These are phyloP conservation scores for Sporothrix dimorphospora DNA, from an alignment of 2,329 filamentous ascomycete genomes.

Conservation along the genomic window DNA sequence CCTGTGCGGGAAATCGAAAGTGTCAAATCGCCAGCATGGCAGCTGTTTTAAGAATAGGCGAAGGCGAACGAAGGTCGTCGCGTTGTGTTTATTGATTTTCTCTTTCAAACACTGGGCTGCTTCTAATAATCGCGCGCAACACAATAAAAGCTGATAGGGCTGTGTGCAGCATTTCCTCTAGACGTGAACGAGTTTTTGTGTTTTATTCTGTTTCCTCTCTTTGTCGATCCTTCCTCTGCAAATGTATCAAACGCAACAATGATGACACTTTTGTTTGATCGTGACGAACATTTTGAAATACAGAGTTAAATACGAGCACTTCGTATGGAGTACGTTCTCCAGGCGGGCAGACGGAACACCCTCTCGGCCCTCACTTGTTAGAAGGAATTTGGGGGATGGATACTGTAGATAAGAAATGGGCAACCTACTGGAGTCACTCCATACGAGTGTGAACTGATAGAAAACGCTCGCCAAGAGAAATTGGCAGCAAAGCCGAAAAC, in stretches of 20 bases:
- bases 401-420: background rate
- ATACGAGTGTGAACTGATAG: background rate
- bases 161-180: background rate
- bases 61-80: background rate
- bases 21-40: background rate
- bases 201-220: background rate
- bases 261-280: background rate
- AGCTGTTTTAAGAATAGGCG: background rate
- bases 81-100: no score
- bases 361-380: background rate
- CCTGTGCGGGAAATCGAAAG: background rate
- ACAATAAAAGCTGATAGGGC: background rate
- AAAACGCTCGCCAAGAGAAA: background rate
- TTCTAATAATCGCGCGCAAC: background rate
- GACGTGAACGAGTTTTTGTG: background rate
- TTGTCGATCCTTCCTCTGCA: background rate
- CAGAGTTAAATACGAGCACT: background rate
- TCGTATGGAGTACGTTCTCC: background rate
- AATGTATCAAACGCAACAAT: background rate
- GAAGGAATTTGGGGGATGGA: background rate
- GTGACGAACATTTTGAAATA: background rate
- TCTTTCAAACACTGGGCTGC: no score
- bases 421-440: background rate
- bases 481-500: background rate
- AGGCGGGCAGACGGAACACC: background rate